Evolutionary conservation across 208 protist genomes (phyloP).

Genomic region (Tritrichomonas foetus): DNA sequence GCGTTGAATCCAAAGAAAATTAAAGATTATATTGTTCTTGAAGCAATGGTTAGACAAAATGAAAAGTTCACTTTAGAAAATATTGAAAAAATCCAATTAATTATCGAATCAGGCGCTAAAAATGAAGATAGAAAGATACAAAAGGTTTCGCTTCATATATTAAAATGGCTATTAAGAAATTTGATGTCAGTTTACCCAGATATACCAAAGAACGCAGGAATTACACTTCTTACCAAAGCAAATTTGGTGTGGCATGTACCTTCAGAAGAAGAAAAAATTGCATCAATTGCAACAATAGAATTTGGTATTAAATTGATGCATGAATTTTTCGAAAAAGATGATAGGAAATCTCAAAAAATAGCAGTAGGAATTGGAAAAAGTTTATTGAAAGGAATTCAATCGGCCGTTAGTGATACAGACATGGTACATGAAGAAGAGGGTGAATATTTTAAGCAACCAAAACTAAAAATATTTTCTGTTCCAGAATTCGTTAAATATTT

Average conservation of each 20-base stretch:
- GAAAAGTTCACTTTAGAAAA: not conserved
- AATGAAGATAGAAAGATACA: slow-evolving; percentile 3
- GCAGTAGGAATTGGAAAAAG: not conserved
- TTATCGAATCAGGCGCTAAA: not conserved
- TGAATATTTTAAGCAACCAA: not conserved
- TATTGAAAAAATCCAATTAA: not conserved
- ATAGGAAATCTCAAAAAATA: not conserved
- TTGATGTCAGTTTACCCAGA: not conserved
- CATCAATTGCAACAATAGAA: not conserved
- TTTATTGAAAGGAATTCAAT: not conserved
- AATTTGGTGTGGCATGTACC: not conserved
- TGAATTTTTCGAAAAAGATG: not conserved
- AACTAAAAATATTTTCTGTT: not conserved
- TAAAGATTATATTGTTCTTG: not conserved
- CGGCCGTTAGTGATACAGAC: not conserved
- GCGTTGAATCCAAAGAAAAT: not conserved
- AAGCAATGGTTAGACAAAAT: not conserved
- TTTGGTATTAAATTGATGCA: not conserved
- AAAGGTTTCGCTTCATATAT: not conserved
- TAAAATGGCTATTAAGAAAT: slow-evolving; percentile 14
- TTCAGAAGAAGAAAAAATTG: not conserved
- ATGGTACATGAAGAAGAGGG: not conserved
- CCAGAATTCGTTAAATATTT: not conserved
- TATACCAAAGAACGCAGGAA: not conserved
- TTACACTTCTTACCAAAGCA: not conserved